Evolutionary conservation across 2,329 filamentous ascomycete species (phyloP).

Genomic region (Elsinoe arachidis): DNA sequence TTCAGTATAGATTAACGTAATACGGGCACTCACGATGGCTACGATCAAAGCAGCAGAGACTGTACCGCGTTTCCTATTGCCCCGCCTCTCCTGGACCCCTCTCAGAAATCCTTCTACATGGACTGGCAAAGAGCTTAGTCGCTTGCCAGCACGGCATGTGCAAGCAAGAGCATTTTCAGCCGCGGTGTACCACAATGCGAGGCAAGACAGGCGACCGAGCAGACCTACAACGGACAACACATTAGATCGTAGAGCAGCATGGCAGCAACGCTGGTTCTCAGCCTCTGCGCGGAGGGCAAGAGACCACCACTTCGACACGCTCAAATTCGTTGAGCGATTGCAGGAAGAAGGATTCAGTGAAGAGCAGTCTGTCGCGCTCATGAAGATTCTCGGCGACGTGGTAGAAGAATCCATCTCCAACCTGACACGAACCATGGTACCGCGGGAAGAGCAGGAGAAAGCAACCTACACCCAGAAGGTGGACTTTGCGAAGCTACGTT

Average conservation of each 20-base stretch:
- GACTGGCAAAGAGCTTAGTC: constrained; percentile 9
- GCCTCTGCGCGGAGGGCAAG: constrained; percentile 52
- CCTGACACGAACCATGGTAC: constrained; percentile 92
- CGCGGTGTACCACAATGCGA: constrained; percentile 11
- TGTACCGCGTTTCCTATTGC: constrained; percentile 33
- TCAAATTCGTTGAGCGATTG: constrained; percentile 90
- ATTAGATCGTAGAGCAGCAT: neutral
- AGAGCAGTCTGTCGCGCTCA: constrained; percentile 93
- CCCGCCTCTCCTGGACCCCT: constrained; percentile 27
- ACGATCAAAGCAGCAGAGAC: constrained; percentile 17
- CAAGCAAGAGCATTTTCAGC: constrained; percentile 2
- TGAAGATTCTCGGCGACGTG: constrained; percentile 92
- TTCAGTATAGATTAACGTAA: too few relatives aligned
- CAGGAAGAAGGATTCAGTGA: constrained; percentile 91
- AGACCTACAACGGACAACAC: neutral
- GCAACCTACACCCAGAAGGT: constrained; percentile 78
- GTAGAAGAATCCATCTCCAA: constrained; percentile 99
- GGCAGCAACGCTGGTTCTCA: constrained; percentile 48
- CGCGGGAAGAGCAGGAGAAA: constrained; percentile 83
- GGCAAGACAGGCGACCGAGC: neutral
- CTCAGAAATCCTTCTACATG: constrained; percentile 9
- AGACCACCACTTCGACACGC: constrained; percentile 95
- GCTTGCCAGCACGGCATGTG: neutral
- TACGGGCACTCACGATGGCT: neutral
- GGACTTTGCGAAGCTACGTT: constrained; percentile 93